Evolutionary conservation across 805 yeast genomes (phyloP).

Genomic region (Zygosaccharomyces lentus): DNA sequence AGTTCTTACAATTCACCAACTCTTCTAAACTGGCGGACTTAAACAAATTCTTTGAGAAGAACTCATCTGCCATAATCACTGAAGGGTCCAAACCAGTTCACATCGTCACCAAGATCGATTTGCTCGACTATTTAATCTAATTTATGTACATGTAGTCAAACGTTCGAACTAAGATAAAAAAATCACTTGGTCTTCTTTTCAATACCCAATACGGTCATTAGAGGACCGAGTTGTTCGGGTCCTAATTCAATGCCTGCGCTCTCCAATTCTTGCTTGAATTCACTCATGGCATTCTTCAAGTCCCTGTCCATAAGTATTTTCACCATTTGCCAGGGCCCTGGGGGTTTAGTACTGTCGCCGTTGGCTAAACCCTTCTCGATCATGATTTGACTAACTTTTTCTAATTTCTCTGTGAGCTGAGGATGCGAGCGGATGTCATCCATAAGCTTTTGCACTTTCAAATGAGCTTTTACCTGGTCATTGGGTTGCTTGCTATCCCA

Average conservation of each 20-base stretch:
- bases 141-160: slow-evolving; percentile 10
- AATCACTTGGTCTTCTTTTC: slow-evolving; percentile 17
- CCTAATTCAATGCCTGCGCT: slow-evolving; percentile 28
- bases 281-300: slow-evolving; percentile 24
- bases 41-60: slow-evolving; percentile 76
- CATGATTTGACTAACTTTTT: slow-evolving; percentile 21
- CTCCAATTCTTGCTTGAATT: slow-evolving; percentile 25
- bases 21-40: slow-evolving; percentile 62
- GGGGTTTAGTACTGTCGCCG: slow-evolving; percentile 18
- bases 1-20: slow-evolving; percentile 61
- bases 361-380: slow-evolving; percentile 20
- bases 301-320: slow-evolving; percentile 29
- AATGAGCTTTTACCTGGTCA: slow-evolving; percentile 25
- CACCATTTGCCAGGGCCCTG: slow-evolving; percentile 25
- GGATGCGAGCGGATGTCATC: slow-evolving; percentile 25
- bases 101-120: slow-evolving; percentile 83
- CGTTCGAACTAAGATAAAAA: background rate
- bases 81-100: slow-evolving; percentile 73
- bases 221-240: slow-evolving; percentile 28
- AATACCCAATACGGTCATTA: slow-evolving; percentile 29
- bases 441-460: slow-evolving; percentile 25
- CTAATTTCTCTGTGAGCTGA: slow-evolving; percentile 19
- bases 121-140: slow-evolving; percentile 46
- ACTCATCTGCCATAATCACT: slow-evolving; percentile 79
- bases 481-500: slow-evolving; percentile 26